Percentiles rank a stretch among this genome's conserved stretches.
Conservation (phyloP, 768 basidiomycete genomes). For the Leccinum arenicola region DNA sequence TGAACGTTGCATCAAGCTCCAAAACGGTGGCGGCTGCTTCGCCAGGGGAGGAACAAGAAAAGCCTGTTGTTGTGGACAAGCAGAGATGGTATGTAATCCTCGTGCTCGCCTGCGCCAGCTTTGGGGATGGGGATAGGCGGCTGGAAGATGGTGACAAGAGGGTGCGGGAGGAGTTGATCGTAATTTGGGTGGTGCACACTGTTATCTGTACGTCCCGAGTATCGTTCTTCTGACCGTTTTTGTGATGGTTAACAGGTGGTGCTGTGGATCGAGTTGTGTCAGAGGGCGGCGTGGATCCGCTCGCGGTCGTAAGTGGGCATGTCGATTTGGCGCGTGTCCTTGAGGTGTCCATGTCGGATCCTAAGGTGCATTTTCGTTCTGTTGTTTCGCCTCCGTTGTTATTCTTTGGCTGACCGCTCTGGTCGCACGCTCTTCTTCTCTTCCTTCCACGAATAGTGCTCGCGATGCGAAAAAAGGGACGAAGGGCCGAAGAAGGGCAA, state of each 20-base stretch:
- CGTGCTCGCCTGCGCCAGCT: conserved; percentile 49
- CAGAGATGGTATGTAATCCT: conserved; percentile 52
- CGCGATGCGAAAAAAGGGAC: conserved; percentile 50
- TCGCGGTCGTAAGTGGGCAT: conserved; percentile 50
- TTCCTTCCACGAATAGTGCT: conserved; percentile 47
- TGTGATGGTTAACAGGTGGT: conserved; percentile 10
- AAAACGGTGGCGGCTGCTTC: conserved; percentile 14
- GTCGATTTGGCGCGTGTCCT: conserved; percentile 50
- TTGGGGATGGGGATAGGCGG: conserved; percentile 34
- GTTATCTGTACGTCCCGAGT: conserved; percentile 45
- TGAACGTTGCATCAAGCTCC: conserved; percentile 13
- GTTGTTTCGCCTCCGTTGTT: not conserved
- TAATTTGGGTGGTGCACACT: conserved; percentile 67
- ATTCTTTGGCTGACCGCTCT: not conserved
- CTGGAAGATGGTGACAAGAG: conserved; percentile 20
- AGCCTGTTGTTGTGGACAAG: conserved; percentile 43
- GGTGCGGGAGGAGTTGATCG: conserved; percentile 45
- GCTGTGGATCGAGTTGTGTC: conserved; percentile 80
- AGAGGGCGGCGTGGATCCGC: conserved; percentile 68
- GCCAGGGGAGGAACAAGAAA: conserved; percentile 34
- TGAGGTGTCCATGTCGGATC: conserved; percentile 41
- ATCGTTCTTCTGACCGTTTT: not conserved
- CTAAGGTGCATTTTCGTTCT: conserved; percentile 40
- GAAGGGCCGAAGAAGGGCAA: conserved; percentile 71
- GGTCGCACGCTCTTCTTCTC: too few species aligned